Evolutionary conservation across 164 flowering plant species (phyloP), one percentile per base, ranked within the genome.

Genomic region (Akebia trifoliata): DNA sequence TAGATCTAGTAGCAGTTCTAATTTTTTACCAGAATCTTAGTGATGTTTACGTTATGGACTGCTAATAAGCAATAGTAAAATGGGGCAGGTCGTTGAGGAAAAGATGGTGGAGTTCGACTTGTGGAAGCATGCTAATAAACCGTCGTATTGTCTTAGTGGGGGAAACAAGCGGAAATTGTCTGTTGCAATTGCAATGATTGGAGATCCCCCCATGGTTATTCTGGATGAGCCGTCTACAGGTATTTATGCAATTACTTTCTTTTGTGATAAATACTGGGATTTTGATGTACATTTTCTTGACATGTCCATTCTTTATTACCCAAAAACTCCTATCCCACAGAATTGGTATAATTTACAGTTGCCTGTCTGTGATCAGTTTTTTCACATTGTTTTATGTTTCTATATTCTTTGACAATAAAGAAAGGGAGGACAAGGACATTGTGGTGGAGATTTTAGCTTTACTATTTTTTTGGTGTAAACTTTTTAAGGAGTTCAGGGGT

Each of bases 221-320:
- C 94, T 93, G 59, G 98, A 93, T 72, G 98, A 93, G 74, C 98
- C 98, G 69, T 93, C 98, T 15, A 90, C 98, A 69, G 98, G 98
- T 92, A 25, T 34, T 48, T 37, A 17, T 22, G 12, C 3, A 49
- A 24, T 35, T 14, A 15, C n/a, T 47, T 4, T 46, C 20, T 25
- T 28, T 54, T 2, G 8, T 53, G 29, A 20, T 17, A 54, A 31
- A 7, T 34, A 31, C 50, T 9, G 24, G 29, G 29, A 21, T 24
- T 24, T 22, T 21, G n/a, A n/a, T n/a, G n/a, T n/a, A n/a, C n/a
- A n/a, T n/a, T n/a, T n/a, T n/a, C n/a, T n/a, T n/a, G n/a, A n/a
- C n/a, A n/a, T n/a, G n/a, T n/a, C n/a, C n/a, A n/a, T n/a, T n/a
- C n/a, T n/a, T n/a, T n/a, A n/a, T n/a, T n/a, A n/a, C n/a, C n/a